Evolutionary conservation across 345 rosid genomes (phyloP).

Genomic region (Bruguiera sexangula): DNA sequence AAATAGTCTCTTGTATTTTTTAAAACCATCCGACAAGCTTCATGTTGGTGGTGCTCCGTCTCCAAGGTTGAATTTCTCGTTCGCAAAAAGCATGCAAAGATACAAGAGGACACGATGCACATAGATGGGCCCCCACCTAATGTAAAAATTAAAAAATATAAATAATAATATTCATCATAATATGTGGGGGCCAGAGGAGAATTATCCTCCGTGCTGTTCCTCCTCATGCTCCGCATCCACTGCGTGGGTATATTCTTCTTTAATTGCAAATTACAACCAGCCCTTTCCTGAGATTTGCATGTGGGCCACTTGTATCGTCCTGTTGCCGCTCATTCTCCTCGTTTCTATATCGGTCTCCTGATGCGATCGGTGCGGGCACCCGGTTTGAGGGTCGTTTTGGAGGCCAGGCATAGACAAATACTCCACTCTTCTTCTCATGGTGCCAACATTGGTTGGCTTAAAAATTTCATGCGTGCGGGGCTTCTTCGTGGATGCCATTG

Average conservation of each 20-base stretch:
- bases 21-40: too few relatives aligned
- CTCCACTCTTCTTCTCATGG: not conserved
- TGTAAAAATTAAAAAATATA: too few relatives aligned
- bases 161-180: too few relatives aligned
- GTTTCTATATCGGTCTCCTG: constrained; percentile 1
- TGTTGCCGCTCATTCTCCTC: constrained; percentile 27
- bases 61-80: too few relatives aligned
- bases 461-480: constrained; percentile 13
- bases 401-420: constrained; percentile 36
- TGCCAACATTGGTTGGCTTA: not conserved
- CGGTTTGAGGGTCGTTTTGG: constrained; percentile 42
- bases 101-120: constrained; percentile 15
- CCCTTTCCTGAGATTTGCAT: constrained; percentile 36
- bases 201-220: constrained; percentile 24
- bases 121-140: not conserved
- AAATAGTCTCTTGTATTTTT: too few relatives aligned
- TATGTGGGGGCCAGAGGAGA: constrained; percentile 25
- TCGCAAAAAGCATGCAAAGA: constrained; percentile 18
- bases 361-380: constrained; percentile 20
- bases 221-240: constrained; percentile 47
- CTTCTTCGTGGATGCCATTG: not conserved
- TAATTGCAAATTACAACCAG: constrained; percentile 10
- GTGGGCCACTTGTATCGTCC: constrained; percentile 52
- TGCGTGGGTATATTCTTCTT: constrained; percentile 36
- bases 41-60: too few relatives aligned